phyloP scores from a whole-genome alignment of 106 monocot genomes.

The Phalaenopsis aphrodite region DNA sequence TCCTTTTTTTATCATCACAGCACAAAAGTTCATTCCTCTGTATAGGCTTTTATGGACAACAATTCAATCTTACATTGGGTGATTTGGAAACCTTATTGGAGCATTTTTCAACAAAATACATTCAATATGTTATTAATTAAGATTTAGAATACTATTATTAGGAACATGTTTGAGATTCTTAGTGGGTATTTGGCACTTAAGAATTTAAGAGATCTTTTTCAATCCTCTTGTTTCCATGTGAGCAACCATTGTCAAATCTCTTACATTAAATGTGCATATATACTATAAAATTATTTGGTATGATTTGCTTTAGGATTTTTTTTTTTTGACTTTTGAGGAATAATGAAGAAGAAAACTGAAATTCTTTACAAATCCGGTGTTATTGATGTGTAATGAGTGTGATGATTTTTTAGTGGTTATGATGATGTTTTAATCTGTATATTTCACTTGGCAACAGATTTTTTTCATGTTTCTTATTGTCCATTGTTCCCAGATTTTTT shows the following conservation, averaged over 20 bases:
- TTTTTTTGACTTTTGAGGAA: neutral
- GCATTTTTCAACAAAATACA: neutral
- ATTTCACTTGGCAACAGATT: neutral
- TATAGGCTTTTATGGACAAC: neutral
- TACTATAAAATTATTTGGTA: neutral
- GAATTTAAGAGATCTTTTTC: neutral
- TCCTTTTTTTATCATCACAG: neutral
- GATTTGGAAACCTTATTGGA: neutral
- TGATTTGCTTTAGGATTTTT: neutral
- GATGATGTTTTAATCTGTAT: neutral
- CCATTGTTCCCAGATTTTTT: neutral
- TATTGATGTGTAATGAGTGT: neutral
- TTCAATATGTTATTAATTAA: neutral
- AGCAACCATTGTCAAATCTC: no score
- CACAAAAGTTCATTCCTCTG: neutral
- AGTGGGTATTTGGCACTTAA: neutral
- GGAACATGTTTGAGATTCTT: neutral
- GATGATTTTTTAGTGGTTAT: neutral
- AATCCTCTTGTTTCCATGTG: no score
- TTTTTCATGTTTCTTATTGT: neutral
- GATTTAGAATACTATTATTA: neutral
- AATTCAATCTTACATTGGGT: neutral
- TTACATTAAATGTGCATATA: neutral
- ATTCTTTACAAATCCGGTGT: neutral
- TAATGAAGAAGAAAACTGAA: neutral